Conservation (phyloP, 257 asterid species). For the Nicotiana knightiana region DNA sequence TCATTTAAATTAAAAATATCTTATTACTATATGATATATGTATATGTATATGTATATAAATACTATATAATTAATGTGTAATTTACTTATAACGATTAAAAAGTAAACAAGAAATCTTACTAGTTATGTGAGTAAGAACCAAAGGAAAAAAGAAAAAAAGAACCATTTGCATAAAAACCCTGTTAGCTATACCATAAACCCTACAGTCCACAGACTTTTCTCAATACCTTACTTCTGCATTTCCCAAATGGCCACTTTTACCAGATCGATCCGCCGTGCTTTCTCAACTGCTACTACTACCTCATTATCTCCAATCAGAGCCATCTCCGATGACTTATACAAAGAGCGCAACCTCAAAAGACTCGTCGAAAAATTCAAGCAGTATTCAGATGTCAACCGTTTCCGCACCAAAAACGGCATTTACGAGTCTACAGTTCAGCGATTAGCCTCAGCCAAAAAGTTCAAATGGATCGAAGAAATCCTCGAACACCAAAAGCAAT, state of each 20-base stretch:
- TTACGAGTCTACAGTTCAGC: constrained; percentile 33
- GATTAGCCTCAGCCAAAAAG: constrained; percentile 35
- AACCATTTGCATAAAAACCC: not conserved
- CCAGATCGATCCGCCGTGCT: constrained; percentile 23
- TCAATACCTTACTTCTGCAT: not conserved
- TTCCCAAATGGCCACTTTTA: not conserved
- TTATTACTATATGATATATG: too few relatives aligned
- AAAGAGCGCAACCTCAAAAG: constrained; percentile 32
- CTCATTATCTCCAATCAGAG: constrained; percentile 9
- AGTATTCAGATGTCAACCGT: constrained; percentile 19
- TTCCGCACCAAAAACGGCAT: constrained; percentile 37
- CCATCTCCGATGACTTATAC: constrained; percentile 18
- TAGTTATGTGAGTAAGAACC: too few relatives aligned
- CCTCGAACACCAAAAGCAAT: constrained; percentile 38
- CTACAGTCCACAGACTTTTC: not conserved
- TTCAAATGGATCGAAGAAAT: constrained; percentile 33
- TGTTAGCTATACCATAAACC: not conserved
- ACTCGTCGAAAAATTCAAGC: constrained; percentile 37
- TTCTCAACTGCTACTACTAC: constrained; percentile 15
- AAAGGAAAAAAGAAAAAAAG: too few relatives aligned
- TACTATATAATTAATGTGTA: too few relatives aligned
- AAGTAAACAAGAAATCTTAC: too few relatives aligned
- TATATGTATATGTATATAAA: too few relatives aligned
- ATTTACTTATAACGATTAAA: too few relatives aligned
- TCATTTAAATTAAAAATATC: too few relatives aligned